Base-by-base conservation (phyloP, 2,329 filamentous ascomycete species). In the Sporothrix dimorphospora region DNA sequence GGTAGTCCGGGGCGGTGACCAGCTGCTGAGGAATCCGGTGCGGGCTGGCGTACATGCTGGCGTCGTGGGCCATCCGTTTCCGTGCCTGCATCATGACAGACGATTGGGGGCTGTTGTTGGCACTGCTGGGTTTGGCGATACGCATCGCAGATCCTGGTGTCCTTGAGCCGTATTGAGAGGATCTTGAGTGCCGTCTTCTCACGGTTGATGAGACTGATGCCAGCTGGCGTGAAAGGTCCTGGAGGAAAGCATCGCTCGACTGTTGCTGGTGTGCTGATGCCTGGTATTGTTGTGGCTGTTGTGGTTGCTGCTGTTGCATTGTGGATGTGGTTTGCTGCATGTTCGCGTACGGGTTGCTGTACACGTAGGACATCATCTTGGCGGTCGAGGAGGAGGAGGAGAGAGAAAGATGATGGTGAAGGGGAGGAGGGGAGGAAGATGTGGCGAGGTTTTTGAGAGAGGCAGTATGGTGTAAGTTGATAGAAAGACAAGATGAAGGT, bases 21-120 rank as follows among this genome's bases (percentile, higher is more conserved):
- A 71, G 9, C 38, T 59, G 61, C 63, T 68, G 70, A 12, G 49
- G 63, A 16, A 63, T 27, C 40, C 53, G 65, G n/a, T 68, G 49
- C 11, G 61, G 59, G 51, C 59, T 73, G 73, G 38, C 66, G 51
- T 59, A 68, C 42, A 51, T 70, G 67, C 30, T 63, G 72, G 19
- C 63, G 47, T 38, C 68, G 79, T 75, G 79, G 81, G 88, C 79
- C 1, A 88, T 89, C 78, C 86, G 88, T 78, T 89, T 84, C 75
- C 88, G 82, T 72, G 82, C 81, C 76, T 85, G 81, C 75, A 83
- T 79, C 21, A 81, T 78, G n/a, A 69, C 45, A 2, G 84, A 82
- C 4, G 84, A 83, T 76, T 89, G 85, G 16, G 91, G 91, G 79
- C 91, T 93, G 81, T 88, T 92, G 83, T 85, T 92, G 75, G 90